Percentiles rank a stretch among this genome's conserved stretches.
Conservation (phyloP, 768 basidiomycete genomes). For the Coprinopsis cinerea region DNA sequence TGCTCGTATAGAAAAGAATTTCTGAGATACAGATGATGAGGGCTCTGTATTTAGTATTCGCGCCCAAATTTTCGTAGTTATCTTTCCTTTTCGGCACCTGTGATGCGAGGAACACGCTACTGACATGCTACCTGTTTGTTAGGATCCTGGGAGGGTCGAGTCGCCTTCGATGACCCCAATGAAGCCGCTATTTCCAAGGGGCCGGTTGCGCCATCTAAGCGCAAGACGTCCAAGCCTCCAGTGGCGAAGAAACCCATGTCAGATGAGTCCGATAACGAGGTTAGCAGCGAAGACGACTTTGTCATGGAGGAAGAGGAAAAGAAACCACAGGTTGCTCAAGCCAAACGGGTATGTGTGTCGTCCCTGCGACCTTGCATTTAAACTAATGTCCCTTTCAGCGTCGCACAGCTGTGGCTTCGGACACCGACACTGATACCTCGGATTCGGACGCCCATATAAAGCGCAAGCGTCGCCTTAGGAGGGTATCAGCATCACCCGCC, state of each 20-base stretch:
- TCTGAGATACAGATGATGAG: neutral
- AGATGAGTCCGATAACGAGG: constrained; percentile 45
- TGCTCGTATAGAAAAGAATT: constrained; percentile 7
- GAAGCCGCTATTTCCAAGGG: no score
- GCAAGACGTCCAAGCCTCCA: constrained; percentile 17
- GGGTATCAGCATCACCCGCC: constrained; percentile 24
- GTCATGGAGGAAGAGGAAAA: constrained; percentile 40
- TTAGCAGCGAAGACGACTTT: constrained; percentile 69
- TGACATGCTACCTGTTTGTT: constrained; percentile 16
- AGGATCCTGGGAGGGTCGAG: constrained; percentile 74
- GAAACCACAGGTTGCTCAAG: constrained; percentile 35
- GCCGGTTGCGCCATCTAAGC: constrained; percentile 30
- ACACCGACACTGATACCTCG: constrained; percentile 38
- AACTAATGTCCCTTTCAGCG: neutral
- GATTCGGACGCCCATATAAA: constrained; percentile 17
- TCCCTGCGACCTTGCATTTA: constrained; percentile 3
- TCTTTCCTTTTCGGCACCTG: constrained; percentile 8
- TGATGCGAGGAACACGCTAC: constrained; percentile 7
- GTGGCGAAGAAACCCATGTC: constrained; percentile 14
- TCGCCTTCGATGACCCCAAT: constrained; percentile 49
- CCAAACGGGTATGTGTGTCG: constrained; percentile 10
- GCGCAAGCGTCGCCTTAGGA: constrained; percentile 24
- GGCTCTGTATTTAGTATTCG: neutral
- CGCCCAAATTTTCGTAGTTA: constrained; percentile 5
- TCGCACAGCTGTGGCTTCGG: constrained; percentile 20